These are phyloP conservation scores for Gossypium stocksii DNA, from an alignment of 345 rosid species.

Conservation along the genomic window DNA sequence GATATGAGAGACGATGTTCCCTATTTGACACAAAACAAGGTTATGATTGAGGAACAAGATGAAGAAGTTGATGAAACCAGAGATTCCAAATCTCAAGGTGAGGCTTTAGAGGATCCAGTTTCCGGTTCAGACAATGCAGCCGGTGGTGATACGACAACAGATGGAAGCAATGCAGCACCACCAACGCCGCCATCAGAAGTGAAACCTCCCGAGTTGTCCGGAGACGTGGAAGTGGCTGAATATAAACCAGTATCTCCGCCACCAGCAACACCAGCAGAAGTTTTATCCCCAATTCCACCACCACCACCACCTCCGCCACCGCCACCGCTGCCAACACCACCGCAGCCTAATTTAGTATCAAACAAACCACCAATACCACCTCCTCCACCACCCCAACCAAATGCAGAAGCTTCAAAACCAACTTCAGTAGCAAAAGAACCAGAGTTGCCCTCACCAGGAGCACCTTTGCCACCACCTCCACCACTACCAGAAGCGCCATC, in stretches of 20 bases:
- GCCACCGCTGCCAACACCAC: conserved; percentile 22
- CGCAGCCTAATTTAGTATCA: conserved; percentile 13
- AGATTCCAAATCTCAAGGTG: background rate
- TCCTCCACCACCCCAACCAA: conserved; percentile 26
- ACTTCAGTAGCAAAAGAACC: conserved; percentile 8
- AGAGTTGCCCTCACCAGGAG: conserved; percentile 15
- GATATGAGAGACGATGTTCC: conserved; percentile 26
- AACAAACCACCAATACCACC: conserved; percentile 19
- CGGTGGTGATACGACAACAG: background rate
- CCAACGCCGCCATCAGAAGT: background rate
- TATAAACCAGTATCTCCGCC: conserved; percentile 12
- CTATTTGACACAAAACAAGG: conserved; percentile 25
- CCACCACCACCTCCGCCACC: background rate
- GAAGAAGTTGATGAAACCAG: conserved; percentile 20
- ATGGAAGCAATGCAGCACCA: background rate
- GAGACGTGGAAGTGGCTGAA: conserved; percentile 20
- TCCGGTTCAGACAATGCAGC: background rate
- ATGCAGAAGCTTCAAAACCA: background rate
- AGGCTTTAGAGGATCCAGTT: background rate
- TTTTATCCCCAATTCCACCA: background rate
- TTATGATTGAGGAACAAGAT: conserved; percentile 22
- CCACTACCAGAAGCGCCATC: conserved; percentile 4
- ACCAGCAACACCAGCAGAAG: conserved; percentile 6
- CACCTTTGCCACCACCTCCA: conserved; percentile 27
- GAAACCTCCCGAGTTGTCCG: background rate